Evolutionary conservation across 1,284 basidiomycete genomes (phyloP), one percentile per base, ranked within the genome.

Genomic region (Gymnopus androsaceus): DNA sequence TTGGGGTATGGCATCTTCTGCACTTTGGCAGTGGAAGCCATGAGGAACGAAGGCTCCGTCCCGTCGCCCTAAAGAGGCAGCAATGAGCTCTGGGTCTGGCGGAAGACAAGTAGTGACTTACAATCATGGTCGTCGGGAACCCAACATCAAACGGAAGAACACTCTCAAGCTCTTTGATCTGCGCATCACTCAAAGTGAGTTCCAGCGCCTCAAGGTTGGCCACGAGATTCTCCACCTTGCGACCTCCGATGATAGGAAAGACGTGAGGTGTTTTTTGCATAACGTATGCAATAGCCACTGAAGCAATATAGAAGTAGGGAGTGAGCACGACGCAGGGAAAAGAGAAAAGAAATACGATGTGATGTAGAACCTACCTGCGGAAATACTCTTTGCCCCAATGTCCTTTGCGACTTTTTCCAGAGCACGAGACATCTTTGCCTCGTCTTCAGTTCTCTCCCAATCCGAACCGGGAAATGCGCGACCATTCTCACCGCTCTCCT

Each of bases 361-460:
- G n/a, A n/a, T n/a, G n/a, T n/a, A n/a, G n/a, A n/a, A 33, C 31
- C 14, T 14, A 33, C 31, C 31, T 33, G 31, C 31, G 31, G 31
- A 33, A n/a, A n/a, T n/a, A n/a, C n/a, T n/a, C n/a, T n/a, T n/a
- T n/a, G n/a, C n/a, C n/a, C n/a, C n/a, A n/a, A 33, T 33, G 14
- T 42, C 40, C 5, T 21, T 19, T 15, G 45, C 45, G 8, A 46
- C 45, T 30, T 46, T 46, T 21, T 46, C 45, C 9, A 46, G 23
- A 15, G 45, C 45, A 46, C 19, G 45, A 30, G 45, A 46, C n/a
- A 46, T 25, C 19, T 46, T 46, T 15, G 30, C 45, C 30, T 46
- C 27, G 7, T 46, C 75, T 6, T 71, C 66, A 17, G 40, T 68
- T 25, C 69, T 65, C 59, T 64, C 64, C 70, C 72, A 74, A 28